phyloP scores from a whole-genome alignment of 208 protist genomes.

The Leishmania guyanensis region DNA sequence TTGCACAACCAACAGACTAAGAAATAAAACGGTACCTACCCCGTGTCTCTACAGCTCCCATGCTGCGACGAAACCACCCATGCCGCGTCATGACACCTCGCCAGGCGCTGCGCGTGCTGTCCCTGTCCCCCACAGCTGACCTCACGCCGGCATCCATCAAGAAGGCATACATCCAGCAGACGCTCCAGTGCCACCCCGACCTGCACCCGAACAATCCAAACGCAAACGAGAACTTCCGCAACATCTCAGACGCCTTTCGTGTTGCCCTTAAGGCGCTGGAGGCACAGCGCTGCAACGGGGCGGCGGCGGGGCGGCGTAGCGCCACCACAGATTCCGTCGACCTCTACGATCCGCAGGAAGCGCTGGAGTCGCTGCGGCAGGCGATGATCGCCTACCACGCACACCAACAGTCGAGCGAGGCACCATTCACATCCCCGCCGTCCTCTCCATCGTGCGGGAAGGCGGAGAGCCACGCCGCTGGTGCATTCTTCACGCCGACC shows the following conservation, averaged over 20 bases:
- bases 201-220: slow-evolving; percentile 71
- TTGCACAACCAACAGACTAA: neutral
- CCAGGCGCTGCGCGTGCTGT: slow-evolving; percentile 57
- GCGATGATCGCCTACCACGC: slow-evolving; percentile 61
- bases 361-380: slow-evolving; percentile 56
- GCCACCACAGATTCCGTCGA: slow-evolving; percentile 6
- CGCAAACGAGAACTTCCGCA: slow-evolving; percentile 74
- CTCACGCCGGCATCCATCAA: slow-evolving; percentile 64
- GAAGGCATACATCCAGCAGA: slow-evolving; percentile 80
- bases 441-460: neutral
- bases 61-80: slow-evolving; percentile 22
- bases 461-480: neutral
- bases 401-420: slow-evolving; percentile 22
- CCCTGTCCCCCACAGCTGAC: slow-evolving; percentile 33
- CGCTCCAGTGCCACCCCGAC: slow-evolving; percentile 82
- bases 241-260: slow-evolving; percentile 74
- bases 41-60: neutral
- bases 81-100: slow-evolving; percentile 61
- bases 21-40: neutral
- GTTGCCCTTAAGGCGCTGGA: slow-evolving; percentile 72
- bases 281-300: slow-evolving; percentile 17
- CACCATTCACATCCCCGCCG: neutral
- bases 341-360: slow-evolving; percentile 51
- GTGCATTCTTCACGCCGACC: slow-evolving; percentile 49
- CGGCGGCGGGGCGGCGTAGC: neutral